Evolutionary conservation across 2,329 filamentous ascomycete genomes (phyloP), one percentile per base, ranked within the genome.

Genomic region (Arthrobotrys conoides): DNA sequence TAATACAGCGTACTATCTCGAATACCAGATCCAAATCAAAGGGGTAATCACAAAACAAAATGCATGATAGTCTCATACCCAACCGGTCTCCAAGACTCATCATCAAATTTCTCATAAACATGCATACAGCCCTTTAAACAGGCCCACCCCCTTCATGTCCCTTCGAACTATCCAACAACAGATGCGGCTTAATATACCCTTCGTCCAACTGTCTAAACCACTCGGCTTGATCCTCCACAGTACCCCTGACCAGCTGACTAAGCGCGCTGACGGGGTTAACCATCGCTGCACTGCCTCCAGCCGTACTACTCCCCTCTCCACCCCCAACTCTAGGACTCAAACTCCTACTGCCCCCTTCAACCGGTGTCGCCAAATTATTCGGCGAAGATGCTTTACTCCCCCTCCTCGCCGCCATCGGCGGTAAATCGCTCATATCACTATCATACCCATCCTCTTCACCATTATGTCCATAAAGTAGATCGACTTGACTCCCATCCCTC

Each of bases 191-290:
- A 85, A 98, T 94, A 84, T 94, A 97, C 78, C 94, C 93, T 84
- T 99, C 96, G 84, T 99, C 96, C 77, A 99, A 86, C 85, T 97
- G 94, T 81, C 91, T 91, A 84, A 99, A 97, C 85, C 96, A 90
- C 55, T 92, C 93, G 9, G 93, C 92, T 53, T 96, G 94, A 84
- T 99, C 96, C 64, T 97, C 93, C 0, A 92, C 89, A 16, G 92
- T 88, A 0, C 90, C 90, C 27, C 89, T 92, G 18, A 81, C 82
- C 36, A 81, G 65, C 67, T 82, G 81, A 57, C 80, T 76, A 66
- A 80, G 76, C 73, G 85, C 83, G 73, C 81, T 77, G 27, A 77
- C 73, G 5, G 73, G 73, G 44, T 77, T 78, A 27, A 78, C 63
- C 63, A 61, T 78, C 78, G 44, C 82, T 48, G 20, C 48, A 68